Conservation (phyloP, 306 rosid genomes). For the Trifolium repens region DNA sequence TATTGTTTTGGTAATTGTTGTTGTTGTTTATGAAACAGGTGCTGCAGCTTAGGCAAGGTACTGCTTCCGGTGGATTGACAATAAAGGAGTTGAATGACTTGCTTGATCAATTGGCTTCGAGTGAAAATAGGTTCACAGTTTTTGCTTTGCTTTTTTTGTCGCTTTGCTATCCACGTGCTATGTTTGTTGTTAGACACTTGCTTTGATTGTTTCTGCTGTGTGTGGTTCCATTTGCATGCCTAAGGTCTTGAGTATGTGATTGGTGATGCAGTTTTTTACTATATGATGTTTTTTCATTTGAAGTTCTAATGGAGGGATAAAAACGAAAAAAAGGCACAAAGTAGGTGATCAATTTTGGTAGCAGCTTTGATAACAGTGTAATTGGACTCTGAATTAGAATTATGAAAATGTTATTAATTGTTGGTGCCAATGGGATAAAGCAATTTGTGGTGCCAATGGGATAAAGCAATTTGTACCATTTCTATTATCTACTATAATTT, state of each 20-base stretch:
- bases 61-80: slow-evolving; percentile 76
- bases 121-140: slow-evolving; percentile 67
- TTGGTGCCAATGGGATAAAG: background rate
- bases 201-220: background rate
- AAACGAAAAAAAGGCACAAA: background rate
- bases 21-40: slow-evolving; percentile 58
- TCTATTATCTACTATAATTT: background rate
- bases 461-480: background rate
- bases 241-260: background rate
- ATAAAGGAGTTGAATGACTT: slow-evolving; percentile 78
- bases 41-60: slow-evolving; percentile 80
- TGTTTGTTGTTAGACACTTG: slow-evolving; percentile 1
- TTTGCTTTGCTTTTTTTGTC: slow-evolving; percentile 7
- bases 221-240: background rate
- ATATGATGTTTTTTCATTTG: background rate
- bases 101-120: slow-evolving; percentile 78
- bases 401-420: slow-evolving; percentile 8
- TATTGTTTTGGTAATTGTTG: background rate
- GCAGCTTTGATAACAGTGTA: background rate
- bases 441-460: background rate
- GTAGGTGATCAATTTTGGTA: background rate
- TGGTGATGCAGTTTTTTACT: background rate
- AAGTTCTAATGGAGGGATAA: slow-evolving; percentile 8
- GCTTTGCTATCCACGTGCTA: background rate
- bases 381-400: background rate